Evolutionary conservation across 805 yeast species (phyloP).

Genomic region (Metschnikowia proteae): DNA sequence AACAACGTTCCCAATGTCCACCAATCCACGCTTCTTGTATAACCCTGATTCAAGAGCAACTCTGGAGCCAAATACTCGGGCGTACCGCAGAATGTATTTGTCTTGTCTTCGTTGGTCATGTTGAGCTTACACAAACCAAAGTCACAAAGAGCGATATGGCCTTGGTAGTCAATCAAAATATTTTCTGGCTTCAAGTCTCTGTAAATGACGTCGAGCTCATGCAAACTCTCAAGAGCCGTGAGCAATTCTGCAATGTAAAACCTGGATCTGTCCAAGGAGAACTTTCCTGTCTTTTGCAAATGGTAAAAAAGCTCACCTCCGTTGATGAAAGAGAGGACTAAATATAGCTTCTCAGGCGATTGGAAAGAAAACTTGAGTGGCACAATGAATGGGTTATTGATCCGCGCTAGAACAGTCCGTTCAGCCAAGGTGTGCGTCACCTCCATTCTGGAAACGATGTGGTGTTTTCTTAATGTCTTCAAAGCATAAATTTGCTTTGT

Average conservation of each 20-base stretch:
- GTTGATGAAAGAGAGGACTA: constrained; percentile 88
- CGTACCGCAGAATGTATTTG: constrained; percentile 94
- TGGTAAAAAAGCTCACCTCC: constrained; percentile 97
- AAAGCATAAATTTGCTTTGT: constrained; percentile 92
- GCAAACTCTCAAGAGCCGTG: constrained; percentile 89
- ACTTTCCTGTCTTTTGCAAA: constrained; percentile 84
- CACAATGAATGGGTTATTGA: constrained; percentile 91
- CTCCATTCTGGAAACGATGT: constrained; percentile 89
- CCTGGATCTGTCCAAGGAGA: constrained; percentile 82
- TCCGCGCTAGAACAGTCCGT: constrained; percentile 89
- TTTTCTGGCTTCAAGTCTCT: constrained; percentile 96
- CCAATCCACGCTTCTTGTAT: constrained; percentile 95
- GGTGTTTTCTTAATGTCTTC: constrained; percentile 90
- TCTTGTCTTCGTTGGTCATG: constrained; percentile 85
- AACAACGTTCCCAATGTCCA: constrained; percentile 95
- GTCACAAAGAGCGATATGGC: constrained; percentile 96
- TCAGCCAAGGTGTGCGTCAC: constrained; percentile 96
- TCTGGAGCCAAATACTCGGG: constrained; percentile 98
- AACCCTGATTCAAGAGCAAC: constrained; percentile 84
- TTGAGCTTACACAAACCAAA: constrained; percentile 94
- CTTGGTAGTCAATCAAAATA: constrained; percentile 89
- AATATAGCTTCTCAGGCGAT: constrained; percentile 89
- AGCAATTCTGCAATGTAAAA: constrained; percentile 93
- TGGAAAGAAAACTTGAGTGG: constrained; percentile 96
- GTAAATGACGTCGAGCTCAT: constrained; percentile 87